phyloP scores from a whole-genome alignment of 2,329 filamentous ascomycete species.

The Ophiostoma ulmi region DNA sequence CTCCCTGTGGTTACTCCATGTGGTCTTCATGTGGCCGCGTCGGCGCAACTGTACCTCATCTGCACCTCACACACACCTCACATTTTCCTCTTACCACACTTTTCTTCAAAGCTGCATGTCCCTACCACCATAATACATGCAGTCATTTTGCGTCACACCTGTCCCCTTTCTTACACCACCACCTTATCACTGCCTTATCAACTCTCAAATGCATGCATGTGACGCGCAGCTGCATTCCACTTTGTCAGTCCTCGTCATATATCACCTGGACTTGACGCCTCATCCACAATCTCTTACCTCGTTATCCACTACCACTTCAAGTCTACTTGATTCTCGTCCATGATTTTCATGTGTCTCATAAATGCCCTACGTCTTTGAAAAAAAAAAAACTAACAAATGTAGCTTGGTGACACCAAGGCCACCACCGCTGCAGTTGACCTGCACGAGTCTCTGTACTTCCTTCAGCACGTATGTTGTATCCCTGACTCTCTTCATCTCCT shows the following conservation, averaged over 20 bases:
- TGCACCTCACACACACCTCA: background rate
- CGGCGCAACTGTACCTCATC: background rate
- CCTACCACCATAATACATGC: background rate
- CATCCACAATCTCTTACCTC: background rate
- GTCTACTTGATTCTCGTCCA: no score
- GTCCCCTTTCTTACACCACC: background rate
- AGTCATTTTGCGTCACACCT: background rate
- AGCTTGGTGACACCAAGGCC: slow-evolving; percentile 47
- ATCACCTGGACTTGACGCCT: background rate
- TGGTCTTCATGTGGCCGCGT: background rate
- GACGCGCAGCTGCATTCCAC: background rate
- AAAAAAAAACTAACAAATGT: background rate
- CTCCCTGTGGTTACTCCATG: background rate
- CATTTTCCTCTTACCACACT: background rate
- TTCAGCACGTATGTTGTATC: slow-evolving; percentile 45
- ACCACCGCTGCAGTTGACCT: slow-evolving; percentile 56
- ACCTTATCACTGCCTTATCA: background rate
- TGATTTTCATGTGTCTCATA: background rate
- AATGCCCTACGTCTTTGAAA: background rate
- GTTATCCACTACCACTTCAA: background rate
- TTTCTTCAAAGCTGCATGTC: background rate
- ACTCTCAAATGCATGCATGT: background rate
- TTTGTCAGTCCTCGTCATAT: background rate
- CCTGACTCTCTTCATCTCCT: background rate
- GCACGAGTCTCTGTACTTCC: slow-evolving; percentile 66